phyloP scores from a whole-genome alignment of 192 early-diverging fungal genomes.

The Haplosporangium gracile region DNA sequence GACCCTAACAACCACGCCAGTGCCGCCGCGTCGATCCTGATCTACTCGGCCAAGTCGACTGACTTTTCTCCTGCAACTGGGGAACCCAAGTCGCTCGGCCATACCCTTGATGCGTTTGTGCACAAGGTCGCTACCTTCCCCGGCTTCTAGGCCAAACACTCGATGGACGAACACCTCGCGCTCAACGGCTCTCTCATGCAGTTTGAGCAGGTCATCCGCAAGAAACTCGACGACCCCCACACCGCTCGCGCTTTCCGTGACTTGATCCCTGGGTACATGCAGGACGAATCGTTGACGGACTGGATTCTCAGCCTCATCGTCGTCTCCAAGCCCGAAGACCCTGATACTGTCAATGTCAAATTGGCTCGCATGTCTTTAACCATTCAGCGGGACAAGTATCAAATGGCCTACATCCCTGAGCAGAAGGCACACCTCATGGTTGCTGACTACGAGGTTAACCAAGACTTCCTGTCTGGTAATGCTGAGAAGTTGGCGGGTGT shows the following conservation, averaged over 20 bases:
- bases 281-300: not conserved
- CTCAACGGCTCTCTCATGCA: not conserved
- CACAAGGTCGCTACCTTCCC: not conserved
- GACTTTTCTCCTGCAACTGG: not conserved
- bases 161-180: not conserved
- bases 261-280: not conserved
- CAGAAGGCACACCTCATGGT: not conserved
- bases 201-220: conserved; percentile 1
- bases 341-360: not conserved
- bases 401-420: not conserved
- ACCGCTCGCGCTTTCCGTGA: conserved; percentile 9
- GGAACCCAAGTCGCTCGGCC: not conserved
- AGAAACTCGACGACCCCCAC: not conserved
- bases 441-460: not conserved
- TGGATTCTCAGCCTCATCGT: not conserved
- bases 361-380: not conserved
- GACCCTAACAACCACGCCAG: not conserved
- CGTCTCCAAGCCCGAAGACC: not conserved
- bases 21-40: not conserved
- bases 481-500: not conserved
- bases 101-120: not conserved
- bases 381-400: not conserved
- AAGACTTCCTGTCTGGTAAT: not conserved
- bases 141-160: not conserved
- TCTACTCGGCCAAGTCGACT: not conserved